Conservation (phyloP, 805 yeast species). For the Zygotorulaspora sp. region DNA sequence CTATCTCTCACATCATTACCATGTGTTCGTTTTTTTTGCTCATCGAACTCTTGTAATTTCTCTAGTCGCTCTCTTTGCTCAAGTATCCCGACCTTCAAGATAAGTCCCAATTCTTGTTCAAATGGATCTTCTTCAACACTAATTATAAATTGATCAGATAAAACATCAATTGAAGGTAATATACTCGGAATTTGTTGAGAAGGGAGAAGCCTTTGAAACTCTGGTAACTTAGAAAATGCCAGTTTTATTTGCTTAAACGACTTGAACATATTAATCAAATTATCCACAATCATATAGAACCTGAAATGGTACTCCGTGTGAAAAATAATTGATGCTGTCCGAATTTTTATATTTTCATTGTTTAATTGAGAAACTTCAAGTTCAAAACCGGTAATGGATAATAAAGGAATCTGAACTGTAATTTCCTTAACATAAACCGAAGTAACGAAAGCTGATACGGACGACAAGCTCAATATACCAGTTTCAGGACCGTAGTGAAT, state of each 20-base stretch:
- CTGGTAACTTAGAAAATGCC: slow-evolving; percentile 39
- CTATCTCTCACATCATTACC: slow-evolving; percentile 1
- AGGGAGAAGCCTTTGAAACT: slow-evolving; percentile 27
- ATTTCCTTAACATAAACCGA: slow-evolving; percentile 30
- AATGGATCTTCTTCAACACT: slow-evolving; percentile 62
- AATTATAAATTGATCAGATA: slow-evolving; percentile 41
- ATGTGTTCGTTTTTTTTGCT: slow-evolving; percentile 10
- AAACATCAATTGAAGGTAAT: slow-evolving; percentile 43
- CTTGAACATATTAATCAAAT: slow-evolving; percentile 45
- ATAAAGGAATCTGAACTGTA: slow-evolving; percentile 21
- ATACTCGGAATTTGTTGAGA: slow-evolving; percentile 26
- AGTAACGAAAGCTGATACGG: slow-evolving; percentile 19
- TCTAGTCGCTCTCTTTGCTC: slow-evolving; percentile 52
- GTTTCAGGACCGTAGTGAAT: slow-evolving; percentile 7
- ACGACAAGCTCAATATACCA: slow-evolving; percentile 7
- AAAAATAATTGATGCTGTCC: slow-evolving; percentile 21
- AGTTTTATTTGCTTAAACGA: slow-evolving; percentile 42
- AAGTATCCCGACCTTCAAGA: slow-evolving; percentile 51
- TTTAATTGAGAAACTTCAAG: slow-evolving; percentile 4
- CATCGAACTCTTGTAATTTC: slow-evolving; percentile 33
- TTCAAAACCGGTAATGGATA: slow-evolving; percentile 16
- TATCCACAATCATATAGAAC: slow-evolving; percentile 49
- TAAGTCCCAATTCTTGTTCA: slow-evolving; percentile 55
- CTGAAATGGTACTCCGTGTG: slow-evolving; percentile 36
- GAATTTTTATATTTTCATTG: slow-evolving; percentile 10